Percentiles rank a stretch among this genome's conserved stretches.
These are phyloP conservation scores for Penicillium vulpinum DNA, from an alignment of 2,329 filamentous ascomycete genomes.

Conservation along the genomic window DNA sequence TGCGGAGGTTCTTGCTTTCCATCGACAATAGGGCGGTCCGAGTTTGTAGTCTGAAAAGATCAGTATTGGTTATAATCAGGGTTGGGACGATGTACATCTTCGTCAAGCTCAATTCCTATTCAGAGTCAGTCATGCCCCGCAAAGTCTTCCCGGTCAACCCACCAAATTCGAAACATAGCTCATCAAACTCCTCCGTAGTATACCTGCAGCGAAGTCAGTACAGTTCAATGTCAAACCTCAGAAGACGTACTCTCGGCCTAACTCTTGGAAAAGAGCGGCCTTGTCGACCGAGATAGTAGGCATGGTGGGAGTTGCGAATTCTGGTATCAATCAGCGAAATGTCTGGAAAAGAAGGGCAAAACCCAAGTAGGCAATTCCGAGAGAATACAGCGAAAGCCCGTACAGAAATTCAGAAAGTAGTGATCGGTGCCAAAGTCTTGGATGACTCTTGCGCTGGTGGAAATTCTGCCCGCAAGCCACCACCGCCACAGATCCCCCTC, in stretches of 20 bases:
- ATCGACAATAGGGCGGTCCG: constrained; percentile 70
- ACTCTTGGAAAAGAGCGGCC: constrained; percentile 87
- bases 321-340: constrained; percentile 11
- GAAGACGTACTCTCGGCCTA: constrained; percentile 77
- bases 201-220: constrained; percentile 54
- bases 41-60: constrained; percentile 63
- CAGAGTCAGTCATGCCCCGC: constrained; percentile 35
- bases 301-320: constrained; percentile 60
- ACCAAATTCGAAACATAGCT: constrained; percentile 97
- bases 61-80: constrained; percentile 23
- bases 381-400: constrained; percentile 1
- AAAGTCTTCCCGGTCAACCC: constrained; percentile 27
- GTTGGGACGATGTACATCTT: constrained; percentile 61
- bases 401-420: constrained; percentile 8
- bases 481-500: constrained; percentile 36
- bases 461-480: constrained; percentile 32
- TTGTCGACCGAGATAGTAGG: constrained; percentile 97
- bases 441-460: constrained; percentile 25
- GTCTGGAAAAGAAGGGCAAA: neutral
- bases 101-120: constrained; percentile 83
- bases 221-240: neutral
- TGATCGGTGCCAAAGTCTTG: constrained; percentile 10
- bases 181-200: constrained; percentile 92
- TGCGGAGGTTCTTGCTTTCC: constrained; percentile 84
- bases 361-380: neutral